These are phyloP conservation scores for Macrophomina phaseolina DNA, from an alignment of 2,329 filamentous ascomycete genomes.

Conservation along the genomic window DNA sequence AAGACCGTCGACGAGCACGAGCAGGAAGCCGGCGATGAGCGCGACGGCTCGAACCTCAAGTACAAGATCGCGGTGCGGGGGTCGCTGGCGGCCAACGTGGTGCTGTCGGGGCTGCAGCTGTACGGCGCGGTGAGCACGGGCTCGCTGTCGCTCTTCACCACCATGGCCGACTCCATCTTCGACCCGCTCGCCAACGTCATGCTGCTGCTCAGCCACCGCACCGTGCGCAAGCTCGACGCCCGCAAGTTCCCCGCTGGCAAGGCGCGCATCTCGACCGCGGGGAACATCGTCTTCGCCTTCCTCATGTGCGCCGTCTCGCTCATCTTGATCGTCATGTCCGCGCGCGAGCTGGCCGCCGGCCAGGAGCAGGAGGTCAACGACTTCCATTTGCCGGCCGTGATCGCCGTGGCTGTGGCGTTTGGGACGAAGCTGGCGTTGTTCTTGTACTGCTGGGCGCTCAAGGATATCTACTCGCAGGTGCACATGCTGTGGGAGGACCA, in stretches of 20 bases:
- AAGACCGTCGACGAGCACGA: constrained; percentile 93
- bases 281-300: constrained; percentile 96
- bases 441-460: constrained; percentile 88
- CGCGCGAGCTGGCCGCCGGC: constrained; percentile 68
- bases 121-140: constrained; percentile 86
- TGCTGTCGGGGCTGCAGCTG: constrained; percentile 82
- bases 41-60: constrained; percentile 79
- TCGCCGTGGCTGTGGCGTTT: constrained; percentile 86
- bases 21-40: constrained; percentile 78
- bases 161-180: constrained; percentile 94
- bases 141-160: constrained; percentile 95
- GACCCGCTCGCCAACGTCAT: constrained; percentile 89
- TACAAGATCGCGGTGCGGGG: constrained; percentile 71
- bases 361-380: constrained; percentile 56
- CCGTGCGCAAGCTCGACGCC: constrained; percentile 84
- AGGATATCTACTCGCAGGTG: constrained; percentile 89
- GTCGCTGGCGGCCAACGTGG: constrained; percentile 78
- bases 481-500: constrained; percentile 96
- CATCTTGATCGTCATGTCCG: constrained; percentile 89
- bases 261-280: constrained; percentile 90
- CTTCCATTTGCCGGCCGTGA: constrained; percentile 82
- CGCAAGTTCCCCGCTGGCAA: constrained; percentile 90
- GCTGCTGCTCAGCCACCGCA: constrained; percentile 83
- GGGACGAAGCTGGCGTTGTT: constrained; percentile 82
- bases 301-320: constrained; percentile 92